phyloP scores from a whole-genome alignment of 2,329 filamentous ascomycete species.

The Fusarium lyarnte region DNA sequence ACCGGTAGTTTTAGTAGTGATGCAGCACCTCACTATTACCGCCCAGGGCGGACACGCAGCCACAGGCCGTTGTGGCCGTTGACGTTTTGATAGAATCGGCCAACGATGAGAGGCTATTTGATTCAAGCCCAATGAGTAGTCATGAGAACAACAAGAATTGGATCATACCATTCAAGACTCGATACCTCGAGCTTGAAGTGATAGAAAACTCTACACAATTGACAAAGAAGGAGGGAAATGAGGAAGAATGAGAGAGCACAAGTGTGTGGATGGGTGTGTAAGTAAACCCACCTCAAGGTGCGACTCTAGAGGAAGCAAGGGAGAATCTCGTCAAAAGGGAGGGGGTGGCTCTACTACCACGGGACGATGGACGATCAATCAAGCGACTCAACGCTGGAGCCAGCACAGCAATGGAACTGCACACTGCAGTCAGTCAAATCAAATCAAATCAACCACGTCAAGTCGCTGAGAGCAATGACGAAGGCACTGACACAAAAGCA shows the following conservation, averaged over 20 bases:
- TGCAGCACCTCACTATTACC: slow-evolving; percentile 15
- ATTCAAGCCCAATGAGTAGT: background rate
- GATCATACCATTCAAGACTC: background rate
- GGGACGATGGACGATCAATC: slow-evolving; percentile 33
- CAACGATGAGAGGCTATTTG: background rate
- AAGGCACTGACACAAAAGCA: slow-evolving; percentile 33
- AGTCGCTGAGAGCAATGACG: slow-evolving; percentile 33
- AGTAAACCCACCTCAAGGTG: slow-evolving; percentile 23
- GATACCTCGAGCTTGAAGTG: background rate
- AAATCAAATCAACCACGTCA: slow-evolving; percentile 33
- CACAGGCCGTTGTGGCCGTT: slow-evolving; percentile 20
- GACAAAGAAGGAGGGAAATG: slow-evolving; percentile 8
- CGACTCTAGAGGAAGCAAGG: slow-evolving; percentile 30
- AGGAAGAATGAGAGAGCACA: background rate
- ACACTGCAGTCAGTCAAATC: slow-evolving; percentile 23
- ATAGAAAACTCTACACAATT: background rate
- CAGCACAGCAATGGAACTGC: slow-evolving; percentile 35
- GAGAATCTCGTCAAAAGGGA: background rate
- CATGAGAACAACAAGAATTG: background rate
- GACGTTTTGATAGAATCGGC: slow-evolving; percentile 2
- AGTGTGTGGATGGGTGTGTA: slow-evolving; percentile 33
- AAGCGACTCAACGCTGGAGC: slow-evolving; percentile 38
- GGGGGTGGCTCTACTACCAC: slow-evolving; percentile 21
- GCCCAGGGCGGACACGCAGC: slow-evolving; percentile 6
- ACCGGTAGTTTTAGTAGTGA: slow-evolving; percentile 21